A percentile compares a stretch with the other conserved stretches of the same genome.
Conservation (phyloP, 805 yeast genomes). For the Pichia heedii region DNA sequence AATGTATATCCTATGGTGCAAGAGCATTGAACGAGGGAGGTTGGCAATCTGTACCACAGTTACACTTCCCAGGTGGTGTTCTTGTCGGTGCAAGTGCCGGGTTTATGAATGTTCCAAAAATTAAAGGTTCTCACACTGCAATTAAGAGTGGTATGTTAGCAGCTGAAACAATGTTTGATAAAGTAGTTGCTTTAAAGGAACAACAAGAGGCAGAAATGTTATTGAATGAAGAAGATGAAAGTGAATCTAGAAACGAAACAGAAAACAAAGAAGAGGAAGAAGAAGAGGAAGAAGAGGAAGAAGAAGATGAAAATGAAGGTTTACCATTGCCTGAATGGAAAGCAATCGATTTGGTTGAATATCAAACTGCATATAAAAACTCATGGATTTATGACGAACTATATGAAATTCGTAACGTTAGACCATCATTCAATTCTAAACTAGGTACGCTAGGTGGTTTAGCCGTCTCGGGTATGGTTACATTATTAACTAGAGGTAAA, state of each 20-base stretch:
- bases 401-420: slow-evolving; percentile 74
- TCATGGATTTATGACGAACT: slow-evolving; percentile 89
- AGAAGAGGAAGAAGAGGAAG: slow-evolving; percentile 33
- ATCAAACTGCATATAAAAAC: slow-evolving; percentile 53
- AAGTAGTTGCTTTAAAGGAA: slow-evolving; percentile 38
- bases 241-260: background rate
- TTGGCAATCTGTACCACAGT: slow-evolving; percentile 80
- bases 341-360: slow-evolving; percentile 44
- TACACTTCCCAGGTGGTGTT: slow-evolving; percentile 93
- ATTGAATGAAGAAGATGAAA: slow-evolving; percentile 24
- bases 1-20: slow-evolving; percentile 90
- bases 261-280: slow-evolving; percentile 31
- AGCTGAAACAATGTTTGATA: slow-evolving; percentile 66
- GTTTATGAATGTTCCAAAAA: slow-evolving; percentile 93
- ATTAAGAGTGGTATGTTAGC: slow-evolving; percentile 94
- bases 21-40: slow-evolving; percentile 98
- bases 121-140: slow-evolving; percentile 97
- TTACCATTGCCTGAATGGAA: slow-evolving; percentile 29
- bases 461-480: slow-evolving; percentile 73
- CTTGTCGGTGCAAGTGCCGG: slow-evolving; percentile 96
- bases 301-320: slow-evolving; percentile 30
- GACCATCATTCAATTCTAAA: slow-evolving; percentile 80
- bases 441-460: slow-evolving; percentile 80
- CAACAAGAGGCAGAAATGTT: slow-evolving; percentile 32
- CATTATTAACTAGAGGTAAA: slow-evolving; percentile 67